Percentiles rank a stretch among this genome's conserved stretches.
phyloP scores from a whole-genome alignment of 768 basidiomycete genomes.

The Lactifluus subvellereus region DNA sequence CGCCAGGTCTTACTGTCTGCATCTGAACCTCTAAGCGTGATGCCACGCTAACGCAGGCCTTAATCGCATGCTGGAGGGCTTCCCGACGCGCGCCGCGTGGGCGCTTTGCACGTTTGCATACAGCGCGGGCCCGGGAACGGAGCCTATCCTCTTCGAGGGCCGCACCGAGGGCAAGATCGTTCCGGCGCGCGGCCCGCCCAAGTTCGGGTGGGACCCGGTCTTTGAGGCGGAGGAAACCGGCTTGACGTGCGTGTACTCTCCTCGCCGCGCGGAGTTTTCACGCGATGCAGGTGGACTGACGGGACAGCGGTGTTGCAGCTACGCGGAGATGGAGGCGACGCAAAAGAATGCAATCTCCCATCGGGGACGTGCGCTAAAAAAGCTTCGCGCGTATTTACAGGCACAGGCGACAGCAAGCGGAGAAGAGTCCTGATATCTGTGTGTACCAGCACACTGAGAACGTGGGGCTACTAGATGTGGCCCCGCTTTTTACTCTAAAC shows the following conservation, averaged over 20 bases:
- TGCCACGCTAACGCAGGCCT: slow-evolving; percentile 43
- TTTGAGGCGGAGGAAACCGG: slow-evolving; percentile 75
- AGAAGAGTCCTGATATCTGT: not conserved
- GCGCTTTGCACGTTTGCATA: slow-evolving; percentile 98
- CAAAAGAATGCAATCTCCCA: slow-evolving; percentile 65
- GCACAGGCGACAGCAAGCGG: slow-evolving; percentile 17
- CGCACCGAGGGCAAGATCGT: slow-evolving; percentile 88
- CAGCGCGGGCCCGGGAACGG: slow-evolving; percentile 70
- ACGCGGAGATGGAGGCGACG: slow-evolving; percentile 59
- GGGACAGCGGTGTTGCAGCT: slow-evolving; percentile 34
- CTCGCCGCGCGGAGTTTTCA: not conserved
- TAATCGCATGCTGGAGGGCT: slow-evolving; percentile 74
- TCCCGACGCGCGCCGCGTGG: slow-evolving; percentile 71
- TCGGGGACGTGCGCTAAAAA: slow-evolving; percentile 56
- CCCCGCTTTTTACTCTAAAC: not conserved
- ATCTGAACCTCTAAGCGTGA: not conserved
- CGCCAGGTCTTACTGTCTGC: not conserved
- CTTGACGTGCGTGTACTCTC: slow-evolving; percentile 54
- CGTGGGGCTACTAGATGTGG: not conserved
- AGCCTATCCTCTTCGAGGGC: slow-evolving; percentile 83
- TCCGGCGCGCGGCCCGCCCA: slow-evolving; percentile 64
- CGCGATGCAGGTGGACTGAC: not conserved
- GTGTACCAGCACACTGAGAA: not conserved
- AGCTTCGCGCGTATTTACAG: slow-evolving; percentile 42
- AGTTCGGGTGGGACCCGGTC: slow-evolving; percentile 89